These are phyloP conservation scores for Eutypa lata DNA, from an alignment of 2,329 filamentous ascomycete species.

Conservation along the genomic window DNA sequence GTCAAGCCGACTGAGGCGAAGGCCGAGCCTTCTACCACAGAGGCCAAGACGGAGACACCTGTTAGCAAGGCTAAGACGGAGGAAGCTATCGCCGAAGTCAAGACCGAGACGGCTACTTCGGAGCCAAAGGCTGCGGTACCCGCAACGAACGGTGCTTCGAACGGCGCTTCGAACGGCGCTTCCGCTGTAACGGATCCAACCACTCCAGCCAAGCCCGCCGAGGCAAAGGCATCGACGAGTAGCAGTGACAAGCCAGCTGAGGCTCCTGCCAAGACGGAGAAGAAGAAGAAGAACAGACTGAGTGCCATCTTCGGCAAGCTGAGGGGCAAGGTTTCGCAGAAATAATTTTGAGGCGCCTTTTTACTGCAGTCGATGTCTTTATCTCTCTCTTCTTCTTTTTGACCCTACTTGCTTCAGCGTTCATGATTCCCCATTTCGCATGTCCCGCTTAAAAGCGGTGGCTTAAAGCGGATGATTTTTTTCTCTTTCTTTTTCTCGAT, in stretches of 20 bases:
- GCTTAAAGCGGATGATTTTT: not conserved
- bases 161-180: conserved; percentile 13
- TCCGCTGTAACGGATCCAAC: conserved; percentile 13
- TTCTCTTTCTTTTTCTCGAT: not conserved
- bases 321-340: conserved; percentile 42
- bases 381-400: conserved; percentile 3
- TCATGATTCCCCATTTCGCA: not conserved
- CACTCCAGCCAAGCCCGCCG: conserved; percentile 19
- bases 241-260: conserved; percentile 29
- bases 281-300: conserved; percentile 62
- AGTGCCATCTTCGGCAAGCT: conserved; percentile 61
- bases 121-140: conserved; percentile 4
- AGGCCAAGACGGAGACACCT: conserved; percentile 2
- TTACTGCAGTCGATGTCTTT: conserved; percentile 10
- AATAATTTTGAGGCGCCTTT: conserved; percentile 20
- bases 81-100: conserved; percentile 7
- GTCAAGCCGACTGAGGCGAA: conserved; percentile 43
- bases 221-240: conserved; percentile 7
- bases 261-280: conserved; percentile 41
- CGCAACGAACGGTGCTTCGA: conserved; percentile 16
- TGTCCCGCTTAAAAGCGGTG: not conserved
- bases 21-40: conserved; percentile 18
- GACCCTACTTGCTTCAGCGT: conserved; percentile 8
- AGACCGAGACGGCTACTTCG: conserved; percentile 12
- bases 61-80: not conserved